Conservation (phyloP, 2,329 filamentous ascomycete genomes). For the Aspergillus costaricaensis region DNA sequence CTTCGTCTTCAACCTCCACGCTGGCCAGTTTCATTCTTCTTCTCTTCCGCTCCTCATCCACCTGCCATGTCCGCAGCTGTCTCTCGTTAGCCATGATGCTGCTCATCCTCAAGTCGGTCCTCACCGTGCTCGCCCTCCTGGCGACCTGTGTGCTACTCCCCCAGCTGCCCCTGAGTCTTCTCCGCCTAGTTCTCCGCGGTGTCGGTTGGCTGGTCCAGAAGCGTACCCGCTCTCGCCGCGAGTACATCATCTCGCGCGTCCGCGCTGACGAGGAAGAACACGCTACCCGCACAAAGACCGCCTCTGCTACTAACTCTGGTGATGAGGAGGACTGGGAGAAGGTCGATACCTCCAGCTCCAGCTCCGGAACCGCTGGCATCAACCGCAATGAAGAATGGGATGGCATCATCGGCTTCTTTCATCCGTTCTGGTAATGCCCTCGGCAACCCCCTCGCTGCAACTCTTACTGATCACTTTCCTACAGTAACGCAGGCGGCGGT, state of each 20-base stretch:
- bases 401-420: constrained; percentile 92
- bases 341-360: constrained; percentile 58
- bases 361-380: constrained; percentile 44
- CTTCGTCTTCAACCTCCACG: constrained; percentile 5
- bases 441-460: not conserved
- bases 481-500: constrained; percentile 89
- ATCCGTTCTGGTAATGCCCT: constrained; percentile 80
- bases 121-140: constrained; percentile 36
- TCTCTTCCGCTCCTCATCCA: not conserved
- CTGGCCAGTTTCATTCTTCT: constrained; percentile 1
- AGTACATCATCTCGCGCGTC: constrained; percentile 55
- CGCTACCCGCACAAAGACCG: constrained; percentile 29
- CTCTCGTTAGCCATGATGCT: constrained; percentile 31
- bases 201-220: constrained; percentile 64
- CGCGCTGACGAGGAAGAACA: constrained; percentile 45
- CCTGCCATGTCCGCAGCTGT: constrained; percentile 4
- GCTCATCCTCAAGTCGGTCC: constrained; percentile 34
- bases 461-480: constrained; percentile 1
- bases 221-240: constrained; percentile 64
- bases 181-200: constrained; percentile 41
- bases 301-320: constrained; percentile 22
- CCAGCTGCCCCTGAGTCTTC: constrained; percentile 33
- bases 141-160: constrained; percentile 39
- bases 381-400: constrained; percentile 67
- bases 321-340: constrained; percentile 72